Evolutionary conservation across 2,329 filamentous ascomycete genomes (phyloP).

Genomic region (Ceratocystis albifundus): DNA sequence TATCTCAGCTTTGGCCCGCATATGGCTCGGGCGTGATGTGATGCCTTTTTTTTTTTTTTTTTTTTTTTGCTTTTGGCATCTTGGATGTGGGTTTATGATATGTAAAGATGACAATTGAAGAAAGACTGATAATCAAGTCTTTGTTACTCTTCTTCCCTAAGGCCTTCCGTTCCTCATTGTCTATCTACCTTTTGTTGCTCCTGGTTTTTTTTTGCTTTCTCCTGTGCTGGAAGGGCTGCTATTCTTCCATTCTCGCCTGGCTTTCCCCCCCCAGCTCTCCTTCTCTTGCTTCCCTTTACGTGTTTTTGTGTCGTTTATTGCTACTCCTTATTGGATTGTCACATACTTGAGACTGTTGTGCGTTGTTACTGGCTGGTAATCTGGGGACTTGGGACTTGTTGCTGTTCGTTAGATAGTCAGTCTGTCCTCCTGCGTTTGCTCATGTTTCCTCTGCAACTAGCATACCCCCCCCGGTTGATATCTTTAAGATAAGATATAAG

Average conservation of each 20-base stretch:
- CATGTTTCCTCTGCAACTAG: no score
- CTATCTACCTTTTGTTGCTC: no score
- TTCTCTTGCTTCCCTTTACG: neutral
- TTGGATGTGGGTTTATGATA: neutral
- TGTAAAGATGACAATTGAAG: neutral
- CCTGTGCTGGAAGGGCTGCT: no score
- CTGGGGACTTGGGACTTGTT: neutral
- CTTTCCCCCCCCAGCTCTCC: neutral
- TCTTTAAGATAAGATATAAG: neutral
- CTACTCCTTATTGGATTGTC: constrained; percentile 1
- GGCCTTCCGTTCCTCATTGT: no score
- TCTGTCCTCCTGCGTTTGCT: neutral
- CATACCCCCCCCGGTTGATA: neutral
- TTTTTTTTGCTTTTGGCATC: no score
- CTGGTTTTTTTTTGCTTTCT: no score
- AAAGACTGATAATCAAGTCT: neutral
- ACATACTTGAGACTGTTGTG: neutral
- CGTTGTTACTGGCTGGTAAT: neutral
- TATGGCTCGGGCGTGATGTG: neutral
- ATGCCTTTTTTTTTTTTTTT: neutral
- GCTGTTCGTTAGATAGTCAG: neutral
- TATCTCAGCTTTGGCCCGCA: constrained; percentile 2
- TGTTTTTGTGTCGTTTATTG: constrained; percentile 1
- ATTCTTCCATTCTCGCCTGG: neutral
- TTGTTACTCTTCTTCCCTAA: neutral